Base-by-base conservation (phyloP, 768 basidiomycete genomes). In the Kwoniella pini region DNA sequence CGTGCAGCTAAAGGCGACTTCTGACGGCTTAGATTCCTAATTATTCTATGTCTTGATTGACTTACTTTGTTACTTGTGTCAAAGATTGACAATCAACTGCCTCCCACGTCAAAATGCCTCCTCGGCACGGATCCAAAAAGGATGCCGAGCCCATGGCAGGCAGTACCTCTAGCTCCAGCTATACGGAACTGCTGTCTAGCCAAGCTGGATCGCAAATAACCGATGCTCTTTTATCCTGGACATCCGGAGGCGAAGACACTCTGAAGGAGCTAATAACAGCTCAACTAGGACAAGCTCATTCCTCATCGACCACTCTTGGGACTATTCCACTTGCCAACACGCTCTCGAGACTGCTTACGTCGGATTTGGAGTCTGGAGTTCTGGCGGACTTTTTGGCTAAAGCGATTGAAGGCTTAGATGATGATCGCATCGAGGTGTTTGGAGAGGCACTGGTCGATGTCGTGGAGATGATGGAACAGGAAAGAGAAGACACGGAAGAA, bases 391-490 rank as follows among this genome's bases (percentile, higher is more conserved):
- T 46, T 19, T 40, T 52, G n/a, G 19, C 31, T 26, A 49, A 19
- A 31, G 38, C 24, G 10, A 43, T 53, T 22, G 45, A 46, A 30
- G 59, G 39, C 44, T 33, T 21, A 19, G 59, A 39, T 50, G 55
- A 46, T 19, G 36, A 40, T 31, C 50, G 19, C n/a, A 38, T 56
- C n/a, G 63, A 54, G 39, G 43, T 53, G n/a, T 38, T 61, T n/a
- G 51, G 59, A 10, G 59, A 61, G 45, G 31, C 36, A 28, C 28
- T 62, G 33, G 45, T 52, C 21, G 56, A 53, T 31, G 60, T 57
- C 1, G 60, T 70, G 46, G 46, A 74, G 63, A 52, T 64, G 43
- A 48, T 63, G 54, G 65, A 70, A 46, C 54, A 66, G 56, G 61
- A 67, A 13, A 46, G 19, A 33, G 69, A 71, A 57, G 67, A 67